A percentile compares a stretch with the other conserved stretches of the same genome.
These are phyloP conservation scores for Brassica cretica DNA, from an alignment of 345 rosid genomes.

Conservation along the genomic window DNA sequence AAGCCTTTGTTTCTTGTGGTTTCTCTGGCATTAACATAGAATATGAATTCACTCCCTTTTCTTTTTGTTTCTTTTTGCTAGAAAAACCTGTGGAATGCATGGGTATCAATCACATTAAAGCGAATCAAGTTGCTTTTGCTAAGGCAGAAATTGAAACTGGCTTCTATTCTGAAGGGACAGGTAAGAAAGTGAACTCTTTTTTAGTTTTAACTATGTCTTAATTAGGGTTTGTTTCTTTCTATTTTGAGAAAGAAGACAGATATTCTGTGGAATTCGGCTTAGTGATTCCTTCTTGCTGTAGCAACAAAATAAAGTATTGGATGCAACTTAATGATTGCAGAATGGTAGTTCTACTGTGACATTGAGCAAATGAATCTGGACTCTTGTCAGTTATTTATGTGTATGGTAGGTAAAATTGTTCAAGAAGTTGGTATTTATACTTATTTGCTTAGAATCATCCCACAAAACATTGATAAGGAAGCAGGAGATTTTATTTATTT, in stretches of 20 bases:
- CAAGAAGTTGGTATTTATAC: neutral
- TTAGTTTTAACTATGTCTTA: neutral
- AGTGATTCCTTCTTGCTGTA: slow-evolving; percentile 10
- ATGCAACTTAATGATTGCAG: slow-evolving; percentile 5
- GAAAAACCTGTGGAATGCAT: slow-evolving; percentile 71
- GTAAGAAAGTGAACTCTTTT: neutral
- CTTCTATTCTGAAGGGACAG: too few species aligned
- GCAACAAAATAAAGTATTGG: slow-evolving; percentile 6
- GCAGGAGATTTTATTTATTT: too few species aligned
- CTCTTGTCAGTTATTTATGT: neutral
- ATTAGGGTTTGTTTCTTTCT: neutral
- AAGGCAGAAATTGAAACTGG: slow-evolving; percentile 67
- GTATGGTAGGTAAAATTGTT: slow-evolving; percentile 16
- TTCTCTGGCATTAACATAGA: slow-evolving; percentile 12
- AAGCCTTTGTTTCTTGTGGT: neutral
- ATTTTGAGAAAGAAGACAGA: slow-evolving; percentile 5
- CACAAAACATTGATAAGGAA: neutral
- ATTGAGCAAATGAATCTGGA: slow-evolving; percentile 1
- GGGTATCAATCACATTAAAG: slow-evolving; percentile 60
- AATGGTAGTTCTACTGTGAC: neutral
- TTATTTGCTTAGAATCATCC: slow-evolving; percentile 23
- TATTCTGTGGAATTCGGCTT: slow-evolving; percentile 8
- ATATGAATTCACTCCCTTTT: neutral
- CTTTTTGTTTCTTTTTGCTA: slow-evolving; percentile 38
- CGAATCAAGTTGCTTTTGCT: slow-evolving; percentile 67